These are phyloP conservation scores for Handroanthus guayacan DNA, from an alignment of 257 asterid species.

Conservation along the genomic window DNA sequence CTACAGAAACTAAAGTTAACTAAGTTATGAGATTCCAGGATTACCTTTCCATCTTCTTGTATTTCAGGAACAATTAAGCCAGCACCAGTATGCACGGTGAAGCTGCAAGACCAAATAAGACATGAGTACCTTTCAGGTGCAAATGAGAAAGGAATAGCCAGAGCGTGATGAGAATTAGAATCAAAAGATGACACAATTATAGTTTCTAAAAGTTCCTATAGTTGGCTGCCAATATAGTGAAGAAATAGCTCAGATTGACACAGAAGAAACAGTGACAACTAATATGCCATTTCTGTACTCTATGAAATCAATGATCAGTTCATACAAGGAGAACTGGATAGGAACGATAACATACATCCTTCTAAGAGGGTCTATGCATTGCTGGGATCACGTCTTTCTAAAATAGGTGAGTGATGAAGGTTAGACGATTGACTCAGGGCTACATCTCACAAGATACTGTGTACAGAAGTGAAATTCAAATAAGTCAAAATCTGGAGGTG, in stretches of 20 bases:
- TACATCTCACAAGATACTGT: background rate
- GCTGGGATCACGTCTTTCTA: background rate
- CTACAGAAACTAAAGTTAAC: background rate
- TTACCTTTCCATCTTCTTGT: slow-evolving; percentile 92
- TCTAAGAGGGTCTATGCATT: background rate
- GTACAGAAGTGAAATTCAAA: too few relatives aligned
- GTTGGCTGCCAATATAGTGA: background rate
- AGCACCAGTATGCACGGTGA: slow-evolving; percentile 89
- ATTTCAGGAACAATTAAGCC: slow-evolving; percentile 92
- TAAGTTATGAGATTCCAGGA: slow-evolving; percentile 3
- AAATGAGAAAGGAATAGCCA: too few relatives aligned
- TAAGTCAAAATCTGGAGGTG: too few relatives aligned
- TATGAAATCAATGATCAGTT: background rate
- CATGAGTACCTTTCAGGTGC: slow-evolving; percentile 14
- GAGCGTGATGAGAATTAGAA: too few relatives aligned
- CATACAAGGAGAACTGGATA: background rate
- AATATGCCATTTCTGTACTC: background rate
- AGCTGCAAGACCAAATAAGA: slow-evolving; percentile 53
- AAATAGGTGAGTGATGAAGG: background rate
- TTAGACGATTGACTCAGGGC: background rate
- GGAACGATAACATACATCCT: background rate
- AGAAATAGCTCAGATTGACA: background rate
- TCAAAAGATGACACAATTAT: too few relatives aligned
- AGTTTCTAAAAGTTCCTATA: background rate
- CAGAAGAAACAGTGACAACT: background rate